Conservation (phyloP, 495 filamentous ascomycete species). For the Apiosordaria backusii region DNA sequence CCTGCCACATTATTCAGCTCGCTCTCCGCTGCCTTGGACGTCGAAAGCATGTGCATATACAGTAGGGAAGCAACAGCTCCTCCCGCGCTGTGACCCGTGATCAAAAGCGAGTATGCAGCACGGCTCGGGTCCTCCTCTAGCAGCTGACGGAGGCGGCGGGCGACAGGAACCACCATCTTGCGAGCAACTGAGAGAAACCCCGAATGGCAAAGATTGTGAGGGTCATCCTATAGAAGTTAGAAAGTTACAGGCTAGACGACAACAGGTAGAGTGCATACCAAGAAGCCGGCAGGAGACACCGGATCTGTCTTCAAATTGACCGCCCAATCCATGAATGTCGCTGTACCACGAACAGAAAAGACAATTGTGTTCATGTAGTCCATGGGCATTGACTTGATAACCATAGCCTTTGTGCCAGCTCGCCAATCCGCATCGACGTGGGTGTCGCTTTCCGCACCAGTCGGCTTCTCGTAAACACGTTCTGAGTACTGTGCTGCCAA, state of each 20-base stretch:
- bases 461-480: conserved; percentile 63
- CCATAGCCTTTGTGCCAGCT: conserved; percentile 75
- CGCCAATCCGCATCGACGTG: conserved; percentile 67
- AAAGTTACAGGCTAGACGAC: not conserved
- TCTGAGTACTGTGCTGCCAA: conserved; percentile 72
- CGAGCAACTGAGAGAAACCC: conserved; percentile 72
- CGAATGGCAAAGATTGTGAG: conserved; percentile 69
- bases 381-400: conserved; percentile 71
- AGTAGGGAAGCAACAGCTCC: conserved; percentile 75
- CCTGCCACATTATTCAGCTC: conserved; percentile 64
- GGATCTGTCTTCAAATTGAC: conserved; percentile 71
- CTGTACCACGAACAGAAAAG: conserved; percentile 74
- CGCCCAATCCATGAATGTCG: conserved; percentile 79
- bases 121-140: conserved; percentile 67
- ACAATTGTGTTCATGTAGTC: conserved; percentile 74
- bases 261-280: conserved; percentile 41
- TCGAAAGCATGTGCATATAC: conserved; percentile 73
- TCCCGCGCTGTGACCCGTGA: conserved; percentile 81
- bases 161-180: conserved; percentile 70
- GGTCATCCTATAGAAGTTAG: conserved; percentile 55
- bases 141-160: conserved; percentile 60
- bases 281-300: conserved; percentile 57
- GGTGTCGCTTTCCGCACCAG: conserved; percentile 54
- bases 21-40: conserved; percentile 47
- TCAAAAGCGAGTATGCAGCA: conserved; percentile 63